phyloP scores from a whole-genome alignment of 441 rosid genomes.

The Lepidium campestre region DNA sequence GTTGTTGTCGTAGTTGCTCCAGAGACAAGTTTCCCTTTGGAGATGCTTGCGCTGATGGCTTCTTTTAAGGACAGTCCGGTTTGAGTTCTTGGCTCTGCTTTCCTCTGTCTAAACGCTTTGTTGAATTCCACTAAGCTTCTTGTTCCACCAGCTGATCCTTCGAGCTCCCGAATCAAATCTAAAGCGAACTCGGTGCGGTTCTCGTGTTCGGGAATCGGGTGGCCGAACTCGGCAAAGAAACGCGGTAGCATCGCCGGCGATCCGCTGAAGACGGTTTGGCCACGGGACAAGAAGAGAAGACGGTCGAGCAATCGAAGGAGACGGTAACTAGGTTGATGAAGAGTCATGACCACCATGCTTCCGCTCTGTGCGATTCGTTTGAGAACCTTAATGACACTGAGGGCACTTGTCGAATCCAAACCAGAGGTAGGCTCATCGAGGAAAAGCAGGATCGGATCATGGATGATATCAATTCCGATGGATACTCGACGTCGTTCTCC shows the following conservation, averaged over 20 bases:
- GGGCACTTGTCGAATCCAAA: conserved; percentile 24
- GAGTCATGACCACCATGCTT: conserved; percentile 33
- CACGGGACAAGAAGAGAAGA: conserved; percentile 29
- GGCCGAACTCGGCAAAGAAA: conserved; percentile 30
- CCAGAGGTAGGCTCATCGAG: conserved; percentile 37
- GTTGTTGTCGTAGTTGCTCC: conserved; percentile 34
- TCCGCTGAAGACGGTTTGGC: conserved; percentile 31
- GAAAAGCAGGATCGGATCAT: conserved; percentile 32
- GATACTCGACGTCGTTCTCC: conserved; percentile 33
- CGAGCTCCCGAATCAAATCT: conserved; percentile 30
- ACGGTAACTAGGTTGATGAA: conserved; percentile 33
- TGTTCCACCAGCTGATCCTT: conserved; percentile 68
- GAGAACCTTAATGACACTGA: conserved; percentile 27
- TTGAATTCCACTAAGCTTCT: conserved; percentile 75
- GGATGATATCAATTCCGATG: conserved; percentile 31
- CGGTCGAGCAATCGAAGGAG: conserved; percentile 30
- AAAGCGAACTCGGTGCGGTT: conserved; percentile 29
- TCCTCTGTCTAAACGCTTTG: conserved; percentile 53
- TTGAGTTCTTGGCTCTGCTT: conserved; percentile 30
- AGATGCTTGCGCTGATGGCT: conserved; percentile 79
- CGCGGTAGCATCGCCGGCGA: conserved; percentile 20
- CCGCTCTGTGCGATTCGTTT: conserved; percentile 33
- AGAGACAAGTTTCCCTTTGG: conserved; percentile 72
- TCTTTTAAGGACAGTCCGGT: conserved; percentile 57
- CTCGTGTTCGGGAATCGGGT: conserved; percentile 29